Evolutionary conservation across 345 rosid species (phyloP), one percentile per base, ranked within the genome.

Genomic region (Linum tenue): DNA sequence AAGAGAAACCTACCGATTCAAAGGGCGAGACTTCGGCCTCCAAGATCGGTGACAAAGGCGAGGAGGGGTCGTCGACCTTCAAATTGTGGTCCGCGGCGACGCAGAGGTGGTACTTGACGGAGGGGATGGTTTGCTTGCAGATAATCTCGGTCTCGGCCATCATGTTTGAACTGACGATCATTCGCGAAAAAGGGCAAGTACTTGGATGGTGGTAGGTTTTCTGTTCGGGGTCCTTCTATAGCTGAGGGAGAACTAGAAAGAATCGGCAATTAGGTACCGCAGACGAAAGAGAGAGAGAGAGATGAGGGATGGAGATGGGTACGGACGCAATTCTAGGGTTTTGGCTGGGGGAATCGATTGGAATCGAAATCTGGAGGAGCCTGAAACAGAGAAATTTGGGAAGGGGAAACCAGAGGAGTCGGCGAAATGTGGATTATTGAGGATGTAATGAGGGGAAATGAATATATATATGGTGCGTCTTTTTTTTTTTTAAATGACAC

Each of bases 81-180:
- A 72, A 62, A 63, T 63, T 75, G 55, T 64, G 76, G 3, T 75
- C 75, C 15, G 55, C 64, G 4, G 65, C 64, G 36, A 66, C 68
- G 16, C 71, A 51, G 1, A 73, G 73, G 43, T 70, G 73, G 57
- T 65, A 76, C 70, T 74, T 73, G 61, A 71, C 73, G 56, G 70
- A 77, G 43, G 73, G 53, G 48, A 67, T 41, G 62, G 66, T 65
- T 37, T 53, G 56, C 58, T 73, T 66, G 37, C 69, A 73, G 40
- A 78, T 72, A 16, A 74, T 51, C 51, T 83, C 84, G 17, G 81
- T 60, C 44, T 83, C 82, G 22, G 77, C 77, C 55, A 78, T 76
- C 78, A 72, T 67, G 1, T 73, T 76, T 66, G 59, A 68, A 64
- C 72, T 67, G 53, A 74, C 73, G 22, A 76, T 76, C 79, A 74